Evolutionary conservation across 371 early-diverging fungal species (phyloP).

Genomic region (Batrachochytrium dendrobatidis): DNA sequence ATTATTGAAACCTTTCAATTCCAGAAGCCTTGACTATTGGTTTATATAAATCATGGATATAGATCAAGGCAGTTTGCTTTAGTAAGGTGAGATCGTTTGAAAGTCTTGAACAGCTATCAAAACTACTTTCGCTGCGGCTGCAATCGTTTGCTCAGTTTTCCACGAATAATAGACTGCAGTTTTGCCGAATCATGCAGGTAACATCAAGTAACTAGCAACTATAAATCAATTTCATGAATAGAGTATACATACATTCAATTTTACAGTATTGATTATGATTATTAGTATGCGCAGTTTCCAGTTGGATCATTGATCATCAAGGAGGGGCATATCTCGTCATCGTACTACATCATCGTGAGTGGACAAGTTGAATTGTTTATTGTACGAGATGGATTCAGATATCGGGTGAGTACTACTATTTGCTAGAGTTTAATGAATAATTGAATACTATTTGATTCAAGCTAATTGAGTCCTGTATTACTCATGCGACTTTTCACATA

Average conservation of each 20-base stretch:
- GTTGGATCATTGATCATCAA: constrained; percentile 11
- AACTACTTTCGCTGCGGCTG: not conserved
- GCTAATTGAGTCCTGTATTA: not conserved
- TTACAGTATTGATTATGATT: not conserved
- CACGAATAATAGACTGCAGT: not conserved
- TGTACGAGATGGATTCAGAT: constrained; percentile 5
- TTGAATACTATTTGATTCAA: not conserved
- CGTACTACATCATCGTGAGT: constrained; percentile 20
- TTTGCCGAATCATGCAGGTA: constrained; percentile 1
- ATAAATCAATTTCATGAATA: too few species aligned
- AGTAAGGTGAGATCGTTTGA: not conserved
- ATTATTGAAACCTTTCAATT: too few species aligned
- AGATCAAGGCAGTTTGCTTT: not conserved
- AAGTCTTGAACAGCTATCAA: not conserved
- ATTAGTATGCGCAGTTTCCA: not conserved
- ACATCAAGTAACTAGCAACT: too few species aligned
- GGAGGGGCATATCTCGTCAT: constrained; percentile 20
- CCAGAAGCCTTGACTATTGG: not conserved
- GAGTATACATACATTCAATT: not conserved
- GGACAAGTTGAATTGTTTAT: constrained; percentile 19
- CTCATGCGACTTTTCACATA: not conserved
- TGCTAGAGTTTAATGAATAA: not conserved
- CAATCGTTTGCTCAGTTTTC: not conserved
- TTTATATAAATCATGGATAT: not conserved
- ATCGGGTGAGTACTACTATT: constrained; percentile 5